Evolutionary conservation across 495 filamentous ascomycete genomes (phyloP).

Genomic region (Penicillium pancosmium): DNA sequence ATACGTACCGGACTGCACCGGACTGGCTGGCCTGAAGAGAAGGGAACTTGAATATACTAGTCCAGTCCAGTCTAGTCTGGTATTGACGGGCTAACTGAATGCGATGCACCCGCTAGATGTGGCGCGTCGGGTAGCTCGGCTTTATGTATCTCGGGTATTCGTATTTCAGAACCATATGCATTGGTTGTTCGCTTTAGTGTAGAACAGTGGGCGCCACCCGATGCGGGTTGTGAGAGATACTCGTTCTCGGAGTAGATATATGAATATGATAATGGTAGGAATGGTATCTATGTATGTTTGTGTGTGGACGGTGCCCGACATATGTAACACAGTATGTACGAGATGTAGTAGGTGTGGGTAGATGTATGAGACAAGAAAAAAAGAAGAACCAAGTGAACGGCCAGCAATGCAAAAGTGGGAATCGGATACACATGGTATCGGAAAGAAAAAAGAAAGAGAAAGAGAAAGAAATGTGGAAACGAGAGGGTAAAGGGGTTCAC

Average conservation of each 20-base stretch:
- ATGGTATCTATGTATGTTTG: too few relatives aligned
- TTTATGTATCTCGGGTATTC: constrained; percentile 2
- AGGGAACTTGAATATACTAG: too few relatives aligned
- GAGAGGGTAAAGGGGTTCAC: not conserved
- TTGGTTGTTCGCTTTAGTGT: too few relatives aligned
- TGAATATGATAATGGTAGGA: not conserved
- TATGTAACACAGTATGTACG: not conserved
- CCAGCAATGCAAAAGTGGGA: constrained; percentile 9
- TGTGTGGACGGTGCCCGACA: not conserved
- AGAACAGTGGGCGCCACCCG: too few relatives aligned
- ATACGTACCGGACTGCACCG: too few relatives aligned
- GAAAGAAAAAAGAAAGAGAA: constrained; percentile 2
- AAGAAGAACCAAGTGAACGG: constrained; percentile 2
- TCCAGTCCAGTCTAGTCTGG: too few relatives aligned
- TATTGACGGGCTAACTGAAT: not conserved
- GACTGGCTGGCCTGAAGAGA: too few relatives aligned
- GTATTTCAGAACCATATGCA: not conserved
- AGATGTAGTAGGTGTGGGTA: not conserved
- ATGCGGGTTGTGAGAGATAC: too few relatives aligned
- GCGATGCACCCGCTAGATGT: not conserved
- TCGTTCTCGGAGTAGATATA: too few relatives aligned
- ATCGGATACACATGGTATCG: not conserved
- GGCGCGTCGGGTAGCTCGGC: constrained; percentile 3
- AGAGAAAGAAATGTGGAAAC: not conserved
- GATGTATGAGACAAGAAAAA: not conserved